Base-by-base conservation (phyloP, 2,329 filamentous ascomycete genomes). In the Colletotrichum cereale region DNA sequence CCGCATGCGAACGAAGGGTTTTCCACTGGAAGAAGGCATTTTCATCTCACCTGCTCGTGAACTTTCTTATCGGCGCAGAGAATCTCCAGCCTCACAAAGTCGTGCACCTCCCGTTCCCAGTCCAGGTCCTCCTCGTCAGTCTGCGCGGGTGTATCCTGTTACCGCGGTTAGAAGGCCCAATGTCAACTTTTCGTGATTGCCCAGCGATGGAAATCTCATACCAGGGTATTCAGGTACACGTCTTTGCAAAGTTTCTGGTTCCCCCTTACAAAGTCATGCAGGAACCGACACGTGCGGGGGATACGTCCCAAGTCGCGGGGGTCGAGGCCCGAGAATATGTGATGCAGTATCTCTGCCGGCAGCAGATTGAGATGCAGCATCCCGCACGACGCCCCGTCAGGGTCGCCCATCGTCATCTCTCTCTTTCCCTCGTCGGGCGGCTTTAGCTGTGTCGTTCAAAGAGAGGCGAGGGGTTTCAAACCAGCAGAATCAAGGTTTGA, bases 321-420 rank as follows among this genome's bases (percentile, higher is more conserved):
- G 36, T 87, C 80, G 47, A 92, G 83, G 74, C 86, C 84, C 68
- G 78, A 80, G 73, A 93, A 82, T 74, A 93, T 88, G 76, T 86
- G 82, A 75, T 91, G 88, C 34, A 93, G 78, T 52, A 93, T 85
- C 82, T 93, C 91, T 8, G 87, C 84, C 11, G 90, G 90, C 29
- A 92, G 85, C 53, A 73, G 24, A 24, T 44, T 70, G 26, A 73
- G 62, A 44, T 70, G 67, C 52, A 67, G 50, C 71, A 56, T 67
- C 18, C 34, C 48, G 42, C 34, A 24, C 56, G 62, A 56, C 44
- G 60, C 34, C 24, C 29, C 48, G 34, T 62, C 48, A 18, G 38
- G 6, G n/a, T 62, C 31, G 34, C 42, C 48, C 61, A 66, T 71
- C 6, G 40, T 8, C n/a, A 10, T 52, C 16, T 52, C 18, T n/a